Base-by-base conservation (phyloP, 2,329 filamentous ascomycete genomes). In the Huntiella bhutanensis region DNA sequence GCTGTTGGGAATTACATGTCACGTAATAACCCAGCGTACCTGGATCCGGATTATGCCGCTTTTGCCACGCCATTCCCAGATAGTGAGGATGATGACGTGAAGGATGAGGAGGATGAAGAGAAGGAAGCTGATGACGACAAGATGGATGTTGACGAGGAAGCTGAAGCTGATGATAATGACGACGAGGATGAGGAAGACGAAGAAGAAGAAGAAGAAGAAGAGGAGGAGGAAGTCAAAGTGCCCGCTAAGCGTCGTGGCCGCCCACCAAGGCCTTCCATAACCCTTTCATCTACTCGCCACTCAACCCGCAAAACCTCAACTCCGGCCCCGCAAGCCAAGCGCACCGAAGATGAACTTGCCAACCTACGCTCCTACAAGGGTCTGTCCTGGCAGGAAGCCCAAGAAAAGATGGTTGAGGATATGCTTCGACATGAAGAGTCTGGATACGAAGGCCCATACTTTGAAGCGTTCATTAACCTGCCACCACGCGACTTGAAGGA, bases 1-100 rank as follows among this genome's bases (percentile, higher is more conserved):
- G 79, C 84, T 3, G 70, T 88, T 36, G 87, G 82, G 59, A 88
- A 87, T 56, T 85, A 77, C 59, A 93, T 93, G 85, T 80, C 78
- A 47, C 82, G 82, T 59, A 72, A 80, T 54, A 93, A 94, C 55
- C 85, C 86, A 11, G 83, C 82, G 12, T 93, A 93, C 60, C 73
- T 75, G 51, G 66, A 69, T 12, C 68, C 71, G 17, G 65, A 64
- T 41, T 91, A 92, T 56, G 70, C 73, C 50, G 80, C 82, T 4
- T 68, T 80, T 40, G 73, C 84, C 4, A 85, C 83, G 1, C 82
- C 84, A 0, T 67, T 87, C 12, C 80, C 80, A 1, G 66, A 68
- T n/a, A 67, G 73, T 1, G 58, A 56, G 3, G 60, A 57, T 4
- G 60, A 61, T 11, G 60, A 57, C 0, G 59, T 62, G 4, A 59